phyloP scores from a whole-genome alignment of 179 eudicot genomes.

The Silene vulgaris region DNA sequence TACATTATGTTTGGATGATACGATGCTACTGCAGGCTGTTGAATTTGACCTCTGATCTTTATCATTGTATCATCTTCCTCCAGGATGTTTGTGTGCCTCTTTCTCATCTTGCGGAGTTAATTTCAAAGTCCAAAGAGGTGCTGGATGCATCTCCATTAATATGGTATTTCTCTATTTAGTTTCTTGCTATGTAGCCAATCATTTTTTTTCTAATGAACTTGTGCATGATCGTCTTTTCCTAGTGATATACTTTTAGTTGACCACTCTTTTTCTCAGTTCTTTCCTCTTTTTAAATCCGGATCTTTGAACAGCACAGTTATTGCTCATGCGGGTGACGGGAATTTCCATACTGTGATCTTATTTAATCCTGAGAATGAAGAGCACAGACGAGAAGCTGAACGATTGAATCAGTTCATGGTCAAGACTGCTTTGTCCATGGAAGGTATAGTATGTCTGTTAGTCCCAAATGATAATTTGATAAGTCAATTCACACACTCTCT shows the following conservation, averaged over 20 bases:
- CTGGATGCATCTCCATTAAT: constrained; percentile 73
- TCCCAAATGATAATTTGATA: constrained; percentile 2
- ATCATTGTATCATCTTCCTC: constrained; percentile 18
- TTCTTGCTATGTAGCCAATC: neutral
- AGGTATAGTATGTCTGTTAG: constrained; percentile 39
- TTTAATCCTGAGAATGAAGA: constrained; percentile 73
- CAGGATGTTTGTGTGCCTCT: constrained; percentile 99
- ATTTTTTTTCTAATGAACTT: neutral
- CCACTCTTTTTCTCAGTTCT: neutral
- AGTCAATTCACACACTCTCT: neutral
- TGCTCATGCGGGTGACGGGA: constrained; percentile 99
- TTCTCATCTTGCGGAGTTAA: constrained; percentile 76
- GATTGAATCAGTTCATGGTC: constrained; percentile 85
- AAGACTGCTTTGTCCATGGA: constrained; percentile 84
- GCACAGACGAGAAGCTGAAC: constrained; percentile 82
- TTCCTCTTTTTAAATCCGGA: neutral
- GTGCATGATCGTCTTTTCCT: neutral
- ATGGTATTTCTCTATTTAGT: constrained; percentile 45
- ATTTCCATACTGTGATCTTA: constrained; percentile 77
- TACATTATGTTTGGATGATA: constrained; percentile 1
- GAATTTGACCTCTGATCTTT: neutral
- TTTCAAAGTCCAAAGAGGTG: constrained; percentile 74
- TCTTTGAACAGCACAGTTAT: constrained; percentile 59
- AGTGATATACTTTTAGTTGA: constrained; percentile 3
- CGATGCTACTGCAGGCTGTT: constrained; percentile 8